Evolutionary conservation across 140 eudicot species (phyloP).

Genomic region (Anethum foeniculum): DNA sequence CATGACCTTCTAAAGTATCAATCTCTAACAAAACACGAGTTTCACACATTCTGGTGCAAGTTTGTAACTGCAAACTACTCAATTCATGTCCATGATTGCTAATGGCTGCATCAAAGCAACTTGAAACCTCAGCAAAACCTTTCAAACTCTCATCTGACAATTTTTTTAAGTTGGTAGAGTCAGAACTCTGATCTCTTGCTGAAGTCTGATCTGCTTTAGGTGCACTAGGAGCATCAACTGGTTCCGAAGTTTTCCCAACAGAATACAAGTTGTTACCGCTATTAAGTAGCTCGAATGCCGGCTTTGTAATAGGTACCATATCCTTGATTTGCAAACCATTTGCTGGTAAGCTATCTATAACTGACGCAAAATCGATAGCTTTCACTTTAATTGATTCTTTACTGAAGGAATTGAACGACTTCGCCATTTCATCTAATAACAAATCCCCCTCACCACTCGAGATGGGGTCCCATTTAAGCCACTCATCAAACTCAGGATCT

Average conservation of each 20-base stretch:
- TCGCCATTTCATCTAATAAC: constrained; percentile 72
- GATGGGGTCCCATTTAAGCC: constrained; percentile 92
- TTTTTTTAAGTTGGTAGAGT: constrained; percentile 6
- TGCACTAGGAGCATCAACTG: constrained; percentile 14
- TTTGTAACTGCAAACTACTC: not conserved
- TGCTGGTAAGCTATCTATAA: constrained; percentile 46
- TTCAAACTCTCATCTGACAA: constrained; percentile 17
- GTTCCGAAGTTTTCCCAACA: constrained; percentile 13
- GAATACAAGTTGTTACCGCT: constrained; percentile 1
- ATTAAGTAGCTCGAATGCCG: constrained; percentile 12
- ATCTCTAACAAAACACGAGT: not conserved
- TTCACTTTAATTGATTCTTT: constrained; percentile 37
- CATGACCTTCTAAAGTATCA: constrained; percentile 12
- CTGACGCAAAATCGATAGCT: constrained; percentile 49
- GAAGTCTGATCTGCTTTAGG: constrained; percentile 15
- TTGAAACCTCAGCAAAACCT: not conserved
- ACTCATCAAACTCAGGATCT: constrained; percentile 41
- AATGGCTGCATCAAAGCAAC: not conserved
- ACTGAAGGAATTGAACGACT: constrained; percentile 39
- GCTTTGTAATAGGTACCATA: constrained; percentile 22
- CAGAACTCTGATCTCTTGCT: constrained; percentile 4
- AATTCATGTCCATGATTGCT: not conserved
- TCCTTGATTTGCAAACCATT: constrained; percentile 59
- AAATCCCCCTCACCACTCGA: constrained; percentile 93
- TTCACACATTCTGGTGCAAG: not conserved